phyloP scores from a whole-genome alignment of 306 rosid genomes.

The Prinsepia uniflora region DNA sequence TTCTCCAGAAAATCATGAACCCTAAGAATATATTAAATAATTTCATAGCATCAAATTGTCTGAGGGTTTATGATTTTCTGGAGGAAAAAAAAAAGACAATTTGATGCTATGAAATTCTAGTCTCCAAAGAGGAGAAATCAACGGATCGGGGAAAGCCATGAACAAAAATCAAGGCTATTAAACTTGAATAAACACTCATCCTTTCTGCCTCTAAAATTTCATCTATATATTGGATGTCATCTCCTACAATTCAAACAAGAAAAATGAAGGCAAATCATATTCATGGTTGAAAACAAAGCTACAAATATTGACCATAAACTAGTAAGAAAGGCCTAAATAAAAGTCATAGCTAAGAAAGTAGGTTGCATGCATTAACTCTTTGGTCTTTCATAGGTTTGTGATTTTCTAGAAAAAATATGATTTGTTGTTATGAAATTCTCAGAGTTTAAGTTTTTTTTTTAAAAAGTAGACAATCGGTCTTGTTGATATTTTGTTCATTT shows the following conservation, averaged over 20 bases:
- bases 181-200: slow-evolving; percentile 43
- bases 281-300: background rate
- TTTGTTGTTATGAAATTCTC: too few relatives aligned
- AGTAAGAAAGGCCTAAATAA: background rate
- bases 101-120: slow-evolving; percentile 3
- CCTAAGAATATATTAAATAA: too few relatives aligned
- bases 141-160: slow-evolving; percentile 38
- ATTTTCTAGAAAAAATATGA: too few relatives aligned
- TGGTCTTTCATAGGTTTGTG: slow-evolving; percentile 52
- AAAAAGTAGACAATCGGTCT: too few relatives aligned
- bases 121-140: slow-evolving; percentile 37
- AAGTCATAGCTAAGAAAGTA: background rate
- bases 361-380: slow-evolving; percentile 57
- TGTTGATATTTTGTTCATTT: too few relatives aligned
- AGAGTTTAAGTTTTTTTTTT: too few relatives aligned
- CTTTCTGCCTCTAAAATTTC: slow-evolving; percentile 34
- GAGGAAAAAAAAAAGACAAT: too few relatives aligned
- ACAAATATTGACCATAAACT: background rate
- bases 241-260: slow-evolving; percentile 57
- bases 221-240: slow-evolving; percentile 74
- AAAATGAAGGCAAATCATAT: background rate
- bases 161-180: slow-evolving; percentile 59
- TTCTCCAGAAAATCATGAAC: too few relatives aligned
- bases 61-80: too few relatives aligned
- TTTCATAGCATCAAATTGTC: too few relatives aligned